Conservation (phyloP, 2,329 filamentous ascomycete species). For the Berkeleyomyces basicola region DNA sequence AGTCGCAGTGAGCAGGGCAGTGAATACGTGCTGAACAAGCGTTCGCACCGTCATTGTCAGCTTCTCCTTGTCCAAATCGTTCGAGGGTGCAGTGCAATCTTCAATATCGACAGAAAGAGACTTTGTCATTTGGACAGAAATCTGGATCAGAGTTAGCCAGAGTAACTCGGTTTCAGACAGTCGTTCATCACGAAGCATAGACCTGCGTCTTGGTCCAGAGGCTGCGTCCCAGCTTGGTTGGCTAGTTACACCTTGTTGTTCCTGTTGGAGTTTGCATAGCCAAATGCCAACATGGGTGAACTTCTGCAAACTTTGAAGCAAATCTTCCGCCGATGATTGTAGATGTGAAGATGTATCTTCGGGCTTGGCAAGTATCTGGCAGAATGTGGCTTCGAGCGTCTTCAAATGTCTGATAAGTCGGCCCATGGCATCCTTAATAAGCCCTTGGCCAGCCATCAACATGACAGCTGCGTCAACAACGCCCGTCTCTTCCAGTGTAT, state of each 20-base stretch:
- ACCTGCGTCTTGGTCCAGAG: neutral
- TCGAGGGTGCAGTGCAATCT: slow-evolving; percentile 12
- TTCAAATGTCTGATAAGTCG: slow-evolving; percentile 66
- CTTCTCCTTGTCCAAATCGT: slow-evolving; percentile 36
- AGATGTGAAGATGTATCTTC: slow-evolving; percentile 35
- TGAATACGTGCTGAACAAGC: slow-evolving; percentile 81
- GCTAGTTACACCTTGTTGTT: neutral
- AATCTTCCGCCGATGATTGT: slow-evolving; percentile 51
- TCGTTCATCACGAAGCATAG: slow-evolving; percentile 19
- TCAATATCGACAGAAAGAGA: slow-evolving; percentile 14
- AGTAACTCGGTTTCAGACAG: slow-evolving; percentile 38
- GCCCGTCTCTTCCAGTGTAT: slow-evolving; percentile 74
- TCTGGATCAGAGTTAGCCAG: slow-evolving; percentile 45
- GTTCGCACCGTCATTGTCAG: slow-evolving; percentile 53
- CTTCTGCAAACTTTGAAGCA: slow-evolving; percentile 67
- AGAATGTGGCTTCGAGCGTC: slow-evolving; percentile 62
- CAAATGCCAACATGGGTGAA: slow-evolving; percentile 88
- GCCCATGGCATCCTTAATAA: slow-evolving; percentile 67
- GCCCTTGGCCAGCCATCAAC: slow-evolving; percentile 75
- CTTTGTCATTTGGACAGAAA: slow-evolving; percentile 39
- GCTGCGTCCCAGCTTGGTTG: neutral
- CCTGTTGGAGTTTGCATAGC: slow-evolving; percentile 69
- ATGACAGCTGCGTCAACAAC: slow-evolving; percentile 87
- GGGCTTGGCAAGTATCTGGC: slow-evolving; percentile 51
- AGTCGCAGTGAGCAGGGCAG: slow-evolving; percentile 63